Base-by-base conservation (phyloP, 2,329 filamentous ascomycete genomes). In the Trichoderma sp. region DNA sequence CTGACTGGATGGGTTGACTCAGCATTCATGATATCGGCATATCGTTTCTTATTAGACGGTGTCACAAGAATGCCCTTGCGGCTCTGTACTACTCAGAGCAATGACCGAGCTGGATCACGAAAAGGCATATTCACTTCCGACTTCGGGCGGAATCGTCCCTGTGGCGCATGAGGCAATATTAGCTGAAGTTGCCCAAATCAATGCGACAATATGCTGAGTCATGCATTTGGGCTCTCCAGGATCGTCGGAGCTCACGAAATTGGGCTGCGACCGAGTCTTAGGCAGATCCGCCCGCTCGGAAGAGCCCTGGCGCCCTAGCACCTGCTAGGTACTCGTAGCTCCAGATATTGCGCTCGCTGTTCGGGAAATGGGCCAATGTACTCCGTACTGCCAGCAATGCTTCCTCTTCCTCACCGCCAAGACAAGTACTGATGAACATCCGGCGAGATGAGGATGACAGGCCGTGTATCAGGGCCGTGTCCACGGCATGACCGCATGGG, bases 151-250 rank as follows among this genome's bases (percentile, higher is more conserved):
- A n/a, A 29, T 21, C 27, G 72, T 60, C n/a, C 31, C 12, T n/a
- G 18, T 56, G 41, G n/a, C 41, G 60, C 35, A 53, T 33, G 59
- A 73, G 69, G 60, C 56, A 24, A 67, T 27, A 45, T 45, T n/a
- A 63, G 64, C 72, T 68, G 72, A 74, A 38, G 18, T 53, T 35
- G 33, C 53, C 33, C 4, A 18, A 60, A 31, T 31, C n/a, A 27
- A 67, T 31, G 21, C 72, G 35, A 38, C 50, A 50, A 24, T 6
- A 29, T 67, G 63, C 64, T 66, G 71, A 74, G 63, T 74, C 71
- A 74, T 63, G 50, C 63, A 31, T 11, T 62, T 60, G 53, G 50
- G 67, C 67, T 64, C 24, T n/a, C 38, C n/a, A 64, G 38, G 60
- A 56, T 73, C 16, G 12, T 53, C 21, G 41, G 71, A 35, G 60